Evolutionary conservation across 805 yeast species (phyloP).

Genomic region (Candida suzukii): DNA sequence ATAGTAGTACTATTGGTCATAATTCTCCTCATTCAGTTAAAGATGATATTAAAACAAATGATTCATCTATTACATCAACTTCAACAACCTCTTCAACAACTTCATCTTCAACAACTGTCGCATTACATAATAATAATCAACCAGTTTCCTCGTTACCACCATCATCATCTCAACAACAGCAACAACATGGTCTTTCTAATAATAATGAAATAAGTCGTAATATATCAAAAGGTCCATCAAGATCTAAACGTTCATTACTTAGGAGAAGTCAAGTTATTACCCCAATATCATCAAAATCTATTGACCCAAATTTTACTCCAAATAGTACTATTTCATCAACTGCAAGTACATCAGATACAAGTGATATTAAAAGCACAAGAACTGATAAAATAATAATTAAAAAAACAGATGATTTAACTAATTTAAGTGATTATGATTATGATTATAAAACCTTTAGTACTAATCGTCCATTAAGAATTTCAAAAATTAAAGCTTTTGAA

Average conservation of each 20-base stretch:
- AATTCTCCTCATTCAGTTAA: constrained; percentile 3
- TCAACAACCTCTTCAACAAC: constrained; percentile 3
- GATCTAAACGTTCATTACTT: constrained; percentile 7
- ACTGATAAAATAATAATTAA: constrained; percentile 19
- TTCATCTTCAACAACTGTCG: constrained; percentile 6
- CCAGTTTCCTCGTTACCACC: too few relatives aligned
- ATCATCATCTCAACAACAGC: background rate
- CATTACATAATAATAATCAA: too few relatives aligned
- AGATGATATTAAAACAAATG: constrained; percentile 13
- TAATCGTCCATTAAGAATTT: constrained; percentile 23
- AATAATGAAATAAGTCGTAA: background rate
- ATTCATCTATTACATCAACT: constrained; percentile 1
- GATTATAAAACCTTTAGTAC: constrained; percentile 29
- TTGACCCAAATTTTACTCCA: constrained; percentile 13
- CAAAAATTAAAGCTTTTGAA: constrained; percentile 29
- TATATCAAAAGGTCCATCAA: constrained; percentile 1
- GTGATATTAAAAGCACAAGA: constrained; percentile 4
- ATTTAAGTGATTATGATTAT: constrained; percentile 26
- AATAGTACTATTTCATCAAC: constrained; percentile 14
- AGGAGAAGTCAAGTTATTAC: constrained; percentile 15
- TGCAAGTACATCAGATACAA: constrained; percentile 8
- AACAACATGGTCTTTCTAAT: background rate
- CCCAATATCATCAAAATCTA: constrained; percentile 15
- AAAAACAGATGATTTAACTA: constrained; percentile 16
- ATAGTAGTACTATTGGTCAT: constrained; percentile 4